Evolutionary conservation across 768 basidiomycete genomes (phyloP), one percentile per base, ranked within the genome.

Genomic region (Pleurotus sapidus): DNA sequence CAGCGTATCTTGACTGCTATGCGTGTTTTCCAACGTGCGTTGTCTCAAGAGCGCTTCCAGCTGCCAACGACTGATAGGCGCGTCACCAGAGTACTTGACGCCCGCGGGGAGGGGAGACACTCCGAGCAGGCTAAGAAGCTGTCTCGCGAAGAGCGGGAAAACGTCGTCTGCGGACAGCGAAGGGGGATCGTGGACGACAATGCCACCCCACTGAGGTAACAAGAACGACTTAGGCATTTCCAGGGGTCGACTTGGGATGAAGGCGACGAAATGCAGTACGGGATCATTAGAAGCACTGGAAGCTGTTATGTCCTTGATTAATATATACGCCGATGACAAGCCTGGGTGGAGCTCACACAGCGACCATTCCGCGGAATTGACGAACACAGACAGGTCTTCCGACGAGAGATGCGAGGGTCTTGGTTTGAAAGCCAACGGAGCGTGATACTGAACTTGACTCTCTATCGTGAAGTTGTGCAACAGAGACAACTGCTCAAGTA

Each of bases 291-390:
- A 94, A 2, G 88, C 88, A 57, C 93, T 89, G 0, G 96, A 96
- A 9, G 95, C 95, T 98, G 63, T 40, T 11, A 25, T 46, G 38
- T 40, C 39, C 15, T 14, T 18, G 18, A 42, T 27, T 18, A 40
- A 54, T 14, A 42, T 15, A 64, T 60, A 42, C 27, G 55, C 20
- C 17, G 40, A 40, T 5, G 47, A 18, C 12, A 45, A 7, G 27
- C 25, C 23, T 17, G 23, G 3, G 23, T 20, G 34, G 27, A 34
- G 62, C 78, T 64, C 64, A 95, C 95, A 94, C 49, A 99, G 67
- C 11, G 89, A 90, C 97, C 97, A 99, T 66, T 95, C 88, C 3
- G 95, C 97, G 5, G 93, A 93, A 65, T 99, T 99, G 42, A 99
- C 79, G 66, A 99, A 99, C 0, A 95, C 87, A 12, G 90, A 94